Evolutionary conservation across 2,329 filamentous ascomycete species (phyloP).

Genomic region (Phyllachora maydis): DNA sequence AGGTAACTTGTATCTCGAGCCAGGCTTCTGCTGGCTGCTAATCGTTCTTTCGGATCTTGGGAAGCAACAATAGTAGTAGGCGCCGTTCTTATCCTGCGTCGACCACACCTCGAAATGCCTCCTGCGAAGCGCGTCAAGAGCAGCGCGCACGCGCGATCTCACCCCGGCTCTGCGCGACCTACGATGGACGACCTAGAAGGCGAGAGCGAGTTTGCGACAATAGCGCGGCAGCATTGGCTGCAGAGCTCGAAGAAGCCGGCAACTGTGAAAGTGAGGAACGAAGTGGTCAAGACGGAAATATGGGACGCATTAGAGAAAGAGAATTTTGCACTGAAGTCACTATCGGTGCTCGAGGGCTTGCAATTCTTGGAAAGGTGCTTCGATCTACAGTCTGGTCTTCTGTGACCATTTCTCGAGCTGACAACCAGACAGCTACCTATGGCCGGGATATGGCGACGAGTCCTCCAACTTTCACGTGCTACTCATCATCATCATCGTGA

Average conservation of each 20-base stretch:
- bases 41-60: too few relatives aligned
- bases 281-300: constrained; percentile 68
- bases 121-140: constrained; percentile 37
- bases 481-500: constrained; percentile 66
- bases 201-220: constrained; percentile 49
- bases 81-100: too few relatives aligned
- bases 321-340: constrained; percentile 53
- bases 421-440: constrained; percentile 48
- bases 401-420: too few relatives aligned
- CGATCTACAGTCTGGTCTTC: too few relatives aligned
- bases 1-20: too few relatives aligned
- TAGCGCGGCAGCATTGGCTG: constrained; percentile 77
- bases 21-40: too few relatives aligned
- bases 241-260: constrained; percentile 36
- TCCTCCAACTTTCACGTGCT: constrained; percentile 84
- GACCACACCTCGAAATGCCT: constrained; percentile 27
- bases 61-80: too few relatives aligned
- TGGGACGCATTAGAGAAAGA: constrained; percentile 79
- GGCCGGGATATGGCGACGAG: constrained; percentile 80
- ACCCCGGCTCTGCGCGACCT: constrained; percentile 27
- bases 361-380: constrained; percentile 73
- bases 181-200: constrained; percentile 50
- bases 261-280: constrained; percentile 58
- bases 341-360: constrained; percentile 72
- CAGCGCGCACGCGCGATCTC: constrained; percentile 20